Percentiles rank a stretch among this genome's conserved stretches.
Evolutionary conservation across 2,329 filamentous ascomycete species (phyloP).

Genomic region (Orbilia oligospora): DNA sequence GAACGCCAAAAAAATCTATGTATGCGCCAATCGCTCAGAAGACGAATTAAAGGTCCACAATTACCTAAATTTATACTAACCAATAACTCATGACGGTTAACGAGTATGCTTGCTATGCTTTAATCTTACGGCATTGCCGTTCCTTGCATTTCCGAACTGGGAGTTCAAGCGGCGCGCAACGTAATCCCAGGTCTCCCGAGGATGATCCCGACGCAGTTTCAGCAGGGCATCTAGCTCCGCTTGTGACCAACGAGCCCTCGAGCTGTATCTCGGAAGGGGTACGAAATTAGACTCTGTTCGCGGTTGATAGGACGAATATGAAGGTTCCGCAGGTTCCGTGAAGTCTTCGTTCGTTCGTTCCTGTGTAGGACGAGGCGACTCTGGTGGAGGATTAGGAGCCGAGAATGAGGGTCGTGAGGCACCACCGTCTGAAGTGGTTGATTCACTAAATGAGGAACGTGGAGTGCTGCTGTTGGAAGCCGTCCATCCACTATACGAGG

Average conservation of each 20-base stretch:
- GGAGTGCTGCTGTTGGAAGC: not conserved
- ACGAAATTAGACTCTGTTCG: not conserved
- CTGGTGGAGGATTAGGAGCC: not conserved
- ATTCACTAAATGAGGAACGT: not conserved
- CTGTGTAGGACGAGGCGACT: not conserved
- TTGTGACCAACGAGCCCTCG: constrained; percentile 33
- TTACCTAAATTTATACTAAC: not conserved
- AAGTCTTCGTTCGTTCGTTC: not conserved
- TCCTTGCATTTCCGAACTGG: constrained; percentile 29
- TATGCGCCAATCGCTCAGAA: not conserved
- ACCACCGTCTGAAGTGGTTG: not conserved
- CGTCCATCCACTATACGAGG: not conserved
- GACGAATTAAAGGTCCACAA: too few species aligned
- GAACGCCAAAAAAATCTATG: not conserved
- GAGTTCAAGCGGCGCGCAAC: constrained; percentile 25
- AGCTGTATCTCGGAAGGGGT: not conserved
- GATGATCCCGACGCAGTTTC: constrained; percentile 16
- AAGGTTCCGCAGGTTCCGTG: not conserved
- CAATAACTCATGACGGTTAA: not conserved
- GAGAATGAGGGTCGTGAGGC: not conserved
- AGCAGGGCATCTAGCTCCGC: constrained; percentile 18
- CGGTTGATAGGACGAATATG: not conserved
- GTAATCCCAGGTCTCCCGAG: constrained; percentile 19
- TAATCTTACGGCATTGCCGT: constrained; percentile 18
- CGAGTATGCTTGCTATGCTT: constrained; percentile 20